Base-by-base conservation (phyloP, 2,329 filamentous ascomycete species). In the Neopestalotiopsis rosae region DNA sequence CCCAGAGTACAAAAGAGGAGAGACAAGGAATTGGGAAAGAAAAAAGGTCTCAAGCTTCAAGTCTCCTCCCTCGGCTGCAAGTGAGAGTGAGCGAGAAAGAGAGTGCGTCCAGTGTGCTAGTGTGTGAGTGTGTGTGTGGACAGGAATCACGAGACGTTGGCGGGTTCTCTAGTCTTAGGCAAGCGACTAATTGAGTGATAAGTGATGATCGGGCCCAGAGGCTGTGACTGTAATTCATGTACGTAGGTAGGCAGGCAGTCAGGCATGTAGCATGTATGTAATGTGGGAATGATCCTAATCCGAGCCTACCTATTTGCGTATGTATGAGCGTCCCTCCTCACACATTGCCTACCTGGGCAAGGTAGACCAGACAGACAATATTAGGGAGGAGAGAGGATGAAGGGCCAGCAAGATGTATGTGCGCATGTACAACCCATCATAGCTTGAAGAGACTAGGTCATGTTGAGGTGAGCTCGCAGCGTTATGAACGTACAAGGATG, bases 251-350 rank as follows among this genome's bases (percentile, higher is more conserved):
- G 42, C 17, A n/a, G 13, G 42, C 17, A 14, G 45, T 38, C 20
- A 52, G 45, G 45, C 45, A 52, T 52, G 45, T 52, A 52, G n/a
- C 45, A 52, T 52, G 45, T 52, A 52, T 52, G 45, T 52, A 52
- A 52, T 17, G 45, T 52, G 45, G 34, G 34, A 38, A 38, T 38
- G 34, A 38, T 38, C 34, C 34, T 38, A 38, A 38, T 38, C 10
- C 34, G 34, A 38, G 34, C 34, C 34, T 7, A 38, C 34, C 34
- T 38, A 38, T 38, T 38, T 38, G 10, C 34, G 34, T 38, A 38
- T 38, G 34, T 38, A 38, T 38, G 34, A 38, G 34, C 34, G 6
- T 38, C 34, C 34, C 34, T 38, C 34, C 34, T 38, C 34, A 38
- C 34, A 6, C 34, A 38, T 38, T 38, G 34, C 34, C 34, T 38